Evolutionary conservation across 2,329 filamentous ascomycete species (phyloP).

Genomic region (Sporothrix euskadiensis): DNA sequence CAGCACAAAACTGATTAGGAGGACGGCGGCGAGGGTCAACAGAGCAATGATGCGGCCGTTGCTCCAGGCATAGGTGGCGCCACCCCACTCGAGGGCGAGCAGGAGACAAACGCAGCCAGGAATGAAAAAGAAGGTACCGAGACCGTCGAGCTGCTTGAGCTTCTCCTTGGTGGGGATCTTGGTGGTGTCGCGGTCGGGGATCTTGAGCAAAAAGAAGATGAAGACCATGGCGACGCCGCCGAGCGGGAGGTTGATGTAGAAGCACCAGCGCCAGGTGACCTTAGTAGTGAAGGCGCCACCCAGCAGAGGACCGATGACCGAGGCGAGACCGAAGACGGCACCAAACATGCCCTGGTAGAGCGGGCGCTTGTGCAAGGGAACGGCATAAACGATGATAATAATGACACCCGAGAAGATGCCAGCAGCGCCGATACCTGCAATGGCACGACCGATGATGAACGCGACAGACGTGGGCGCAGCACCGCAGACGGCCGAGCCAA

Average conservation of each 20-base stretch:
- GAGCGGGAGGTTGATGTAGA: constrained; percentile 46
- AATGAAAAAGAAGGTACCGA: constrained; percentile 34
- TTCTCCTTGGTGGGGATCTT: constrained; percentile 38
- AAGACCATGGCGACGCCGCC: constrained; percentile 39
- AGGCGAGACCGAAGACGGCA: constrained; percentile 43
- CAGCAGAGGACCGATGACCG: constrained; percentile 43
- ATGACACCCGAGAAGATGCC: constrained; percentile 45
- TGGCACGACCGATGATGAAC: constrained; percentile 47
- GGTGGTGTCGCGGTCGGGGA: constrained; percentile 34
- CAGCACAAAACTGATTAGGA: constrained; percentile 37
- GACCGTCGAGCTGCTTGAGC: constrained; percentile 39
- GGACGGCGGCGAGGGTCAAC: constrained; percentile 36
- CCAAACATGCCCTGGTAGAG: constrained; percentile 43
- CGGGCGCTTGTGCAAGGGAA: constrained; percentile 41
- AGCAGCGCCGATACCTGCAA: constrained; percentile 44
- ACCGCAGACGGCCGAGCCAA: constrained; percentile 46
- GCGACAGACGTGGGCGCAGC: constrained; percentile 44
- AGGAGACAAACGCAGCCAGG: constrained; percentile 45
- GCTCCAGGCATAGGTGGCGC: constrained; percentile 40
- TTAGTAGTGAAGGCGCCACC: constrained; percentile 44
- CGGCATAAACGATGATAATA: constrained; percentile 39
- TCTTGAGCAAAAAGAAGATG: constrained; percentile 37
- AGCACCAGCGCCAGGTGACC: constrained; percentile 45
- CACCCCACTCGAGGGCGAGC: constrained; percentile 49
- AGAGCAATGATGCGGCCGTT: constrained; percentile 40